phyloP scores from a whole-genome alignment of 306 rosid genomes.

The Pterocarpus santalinus region DNA sequence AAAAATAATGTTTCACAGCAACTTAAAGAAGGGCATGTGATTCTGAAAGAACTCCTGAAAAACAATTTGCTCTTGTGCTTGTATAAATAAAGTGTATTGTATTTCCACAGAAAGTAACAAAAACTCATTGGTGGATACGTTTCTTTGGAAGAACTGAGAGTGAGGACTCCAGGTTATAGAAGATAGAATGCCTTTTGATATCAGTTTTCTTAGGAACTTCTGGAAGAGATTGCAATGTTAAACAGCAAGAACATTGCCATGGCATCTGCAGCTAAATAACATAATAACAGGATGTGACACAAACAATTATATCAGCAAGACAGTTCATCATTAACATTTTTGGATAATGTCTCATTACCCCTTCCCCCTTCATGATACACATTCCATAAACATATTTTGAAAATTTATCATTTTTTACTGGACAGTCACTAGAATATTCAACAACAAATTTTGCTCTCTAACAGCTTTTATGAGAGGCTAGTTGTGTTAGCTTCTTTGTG shows the following conservation, averaged over 20 bases:
- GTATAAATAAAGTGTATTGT: slow-evolving; percentile 5
- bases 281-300: slow-evolving; percentile 28
- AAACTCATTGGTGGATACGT: slow-evolving; percentile 66
- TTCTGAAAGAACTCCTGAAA: slow-evolving; percentile 20
- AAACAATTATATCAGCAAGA: slow-evolving; percentile 24
- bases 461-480: slow-evolving; percentile 10
- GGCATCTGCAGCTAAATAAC: slow-evolving; percentile 53
- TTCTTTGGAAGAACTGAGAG: slow-evolving; percentile 62
- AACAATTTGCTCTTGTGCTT: slow-evolving; percentile 9
- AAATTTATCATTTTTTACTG: background rate
- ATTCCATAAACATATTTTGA: slow-evolving; percentile 6
- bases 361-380: background rate
- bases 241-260: slow-evolving; percentile 63
- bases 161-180: slow-evolving; percentile 64
- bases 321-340: slow-evolving; percentile 25
- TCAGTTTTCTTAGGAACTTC: slow-evolving; percentile 55
- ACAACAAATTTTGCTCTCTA: background rate
- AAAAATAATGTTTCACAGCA: slow-evolving; percentile 40
- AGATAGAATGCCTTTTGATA: slow-evolving; percentile 65
- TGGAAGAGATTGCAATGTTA: slow-evolving; percentile 50
- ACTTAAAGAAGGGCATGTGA: slow-evolving; percentile 9
- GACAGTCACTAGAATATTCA: background rate
- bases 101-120: background rate
- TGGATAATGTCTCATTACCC: slow-evolving; percentile 18
- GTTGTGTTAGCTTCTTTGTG: slow-evolving; percentile 13